A percentile compares a stretch with the other conserved stretches of the same genome.
These are phyloP conservation scores for Leucoagaricus sp. DNA, from an alignment of 1,284 basidiomycete species.

Conservation along the genomic window DNA sequence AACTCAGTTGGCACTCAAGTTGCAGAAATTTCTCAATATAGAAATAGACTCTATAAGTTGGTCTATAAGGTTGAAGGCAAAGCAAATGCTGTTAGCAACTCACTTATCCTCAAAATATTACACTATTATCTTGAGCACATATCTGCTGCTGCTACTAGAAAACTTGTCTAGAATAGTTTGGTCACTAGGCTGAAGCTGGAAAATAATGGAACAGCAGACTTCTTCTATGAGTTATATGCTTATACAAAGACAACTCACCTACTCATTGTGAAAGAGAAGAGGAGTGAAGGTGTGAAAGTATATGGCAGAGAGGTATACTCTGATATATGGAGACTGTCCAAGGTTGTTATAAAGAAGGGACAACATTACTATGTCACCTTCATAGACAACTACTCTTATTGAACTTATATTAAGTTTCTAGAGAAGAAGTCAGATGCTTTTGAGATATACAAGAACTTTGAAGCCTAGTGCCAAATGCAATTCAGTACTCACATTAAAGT, in stretches of 20 bases:
- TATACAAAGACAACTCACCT: neutral
- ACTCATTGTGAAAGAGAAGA: neutral
- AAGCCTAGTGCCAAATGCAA: constrained; percentile 31
- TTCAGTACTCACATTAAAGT: constrained; percentile 26
- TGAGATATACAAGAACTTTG: constrained; percentile 26
- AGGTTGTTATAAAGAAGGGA: constrained; percentile 21
- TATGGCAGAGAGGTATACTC: constrained; percentile 22
- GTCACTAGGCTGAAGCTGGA: constrained; percentile 32
- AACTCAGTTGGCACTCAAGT: constrained; percentile 21
- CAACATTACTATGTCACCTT: constrained; percentile 32
- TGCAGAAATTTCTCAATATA: constrained; percentile 22
- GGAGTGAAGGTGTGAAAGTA: neutral
- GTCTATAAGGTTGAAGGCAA: neutral
- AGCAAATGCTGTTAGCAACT: constrained; percentile 16
- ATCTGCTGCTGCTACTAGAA: constrained; percentile 22
- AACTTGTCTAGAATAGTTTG: constrained; percentile 29
- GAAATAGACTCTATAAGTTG: constrained; percentile 25
- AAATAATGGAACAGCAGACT: constrained; percentile 23
- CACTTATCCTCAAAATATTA: constrained; percentile 30
- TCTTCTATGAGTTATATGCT: constrained; percentile 24
- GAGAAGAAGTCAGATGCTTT: constrained; percentile 28
- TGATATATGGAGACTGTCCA: constrained; percentile 37
- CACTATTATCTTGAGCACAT: constrained; percentile 39
- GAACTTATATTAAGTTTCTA: constrained; percentile 27
- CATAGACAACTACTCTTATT: constrained; percentile 29